Percentiles rank a stretch among this genome's conserved stretches.
Evolutionary conservation across 768 basidiomycete genomes (phyloP).

Genomic region (Chalciporus pseudorubinellus): DNA sequence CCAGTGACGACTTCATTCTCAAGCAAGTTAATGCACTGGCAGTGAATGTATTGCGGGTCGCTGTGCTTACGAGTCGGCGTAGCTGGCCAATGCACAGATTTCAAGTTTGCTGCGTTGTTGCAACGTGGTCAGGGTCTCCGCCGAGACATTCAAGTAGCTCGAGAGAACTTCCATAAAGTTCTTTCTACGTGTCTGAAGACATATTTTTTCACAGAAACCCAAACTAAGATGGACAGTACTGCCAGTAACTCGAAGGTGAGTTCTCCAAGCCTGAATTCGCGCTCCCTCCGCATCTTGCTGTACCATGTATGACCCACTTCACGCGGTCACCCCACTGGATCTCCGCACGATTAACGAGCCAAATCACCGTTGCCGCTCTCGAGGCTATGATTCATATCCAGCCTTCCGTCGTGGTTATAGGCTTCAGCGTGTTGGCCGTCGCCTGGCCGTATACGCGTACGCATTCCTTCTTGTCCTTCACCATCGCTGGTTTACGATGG

Average conservation of each 20-base stretch:
- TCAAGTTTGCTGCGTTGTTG: background rate
- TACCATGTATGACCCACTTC: background rate
- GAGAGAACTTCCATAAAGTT: too few relatives aligned
- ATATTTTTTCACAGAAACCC: too few relatives aligned
- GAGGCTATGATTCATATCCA: slow-evolving; percentile 17
- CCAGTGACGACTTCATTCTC: background rate
- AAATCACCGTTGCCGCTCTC: slow-evolving; percentile 5
- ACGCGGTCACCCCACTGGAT: background rate
- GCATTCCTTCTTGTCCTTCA: background rate
- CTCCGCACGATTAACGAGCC: background rate
- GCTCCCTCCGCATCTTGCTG: background rate
- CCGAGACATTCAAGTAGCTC: too few relatives aligned
- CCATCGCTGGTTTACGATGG: slow-evolving; percentile 14
- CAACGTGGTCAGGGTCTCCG: background rate
- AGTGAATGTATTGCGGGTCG: background rate
- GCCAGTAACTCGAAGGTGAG: background rate
- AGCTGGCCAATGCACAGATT: background rate
- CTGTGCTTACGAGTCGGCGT: background rate
- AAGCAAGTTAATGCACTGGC: too few relatives aligned
- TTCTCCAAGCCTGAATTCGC: background rate
- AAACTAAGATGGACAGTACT: too few relatives aligned
- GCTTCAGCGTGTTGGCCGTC: slow-evolving; percentile 1
- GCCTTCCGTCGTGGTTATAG: slow-evolving; percentile 11
- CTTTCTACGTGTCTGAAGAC: background rate
- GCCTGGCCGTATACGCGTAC: slow-evolving; percentile 1